Base-by-base conservation (phyloP, 2,329 filamentous ascomycete genomes). In the Exserohilum turcica region DNA sequence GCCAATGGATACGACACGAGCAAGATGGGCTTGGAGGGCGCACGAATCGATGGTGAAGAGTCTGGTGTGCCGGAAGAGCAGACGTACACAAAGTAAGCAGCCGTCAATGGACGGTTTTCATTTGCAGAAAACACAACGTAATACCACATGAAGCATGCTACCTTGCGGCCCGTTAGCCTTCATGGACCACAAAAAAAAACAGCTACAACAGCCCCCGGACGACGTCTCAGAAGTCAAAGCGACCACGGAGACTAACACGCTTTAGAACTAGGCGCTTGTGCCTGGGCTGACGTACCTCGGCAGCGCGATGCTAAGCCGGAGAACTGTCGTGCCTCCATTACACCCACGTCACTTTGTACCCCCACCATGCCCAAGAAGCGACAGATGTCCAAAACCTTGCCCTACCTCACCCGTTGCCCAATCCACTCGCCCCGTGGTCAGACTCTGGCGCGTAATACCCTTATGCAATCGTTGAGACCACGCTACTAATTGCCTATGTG, bases 1-100 rank as follows among this genome's bases (percentile, higher is more conserved):
- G 77, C 77, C 21, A 81, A 93, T 53, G 92, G 92, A 3, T 96
- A 88, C 77, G 91, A 96, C 71, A 88, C 85, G 3, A 77, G 76
- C 6, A 79, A 79, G 52, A 75, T 87, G 76, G 84, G 84, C 1
- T 38, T 71, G 46, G 42, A 55, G 13, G 50, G 32, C 6, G 49
- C 35, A 19, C 54, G 39, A 5, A 57, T 52, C 7, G 66, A 64
- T n/a, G 56, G 49, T 28, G 63, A 61, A 7, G 58, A 45, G 9
- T 44, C 49, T 16, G 53, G 52, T 19, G 37, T 58, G 15, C 47
- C 52, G 1, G 52, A 51, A 3, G 56, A 61, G 37, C 35, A 54
- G 24, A 37, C 49, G 3, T 47, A 54, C 7, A 48, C 12, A 15
- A 44, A 32, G 16, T 32, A 27, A 33, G 9, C 27, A 32, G 39